phyloP scores from a whole-genome alignment of 192 early-diverging fungal species.

The Backusella liffmaniae region DNA sequence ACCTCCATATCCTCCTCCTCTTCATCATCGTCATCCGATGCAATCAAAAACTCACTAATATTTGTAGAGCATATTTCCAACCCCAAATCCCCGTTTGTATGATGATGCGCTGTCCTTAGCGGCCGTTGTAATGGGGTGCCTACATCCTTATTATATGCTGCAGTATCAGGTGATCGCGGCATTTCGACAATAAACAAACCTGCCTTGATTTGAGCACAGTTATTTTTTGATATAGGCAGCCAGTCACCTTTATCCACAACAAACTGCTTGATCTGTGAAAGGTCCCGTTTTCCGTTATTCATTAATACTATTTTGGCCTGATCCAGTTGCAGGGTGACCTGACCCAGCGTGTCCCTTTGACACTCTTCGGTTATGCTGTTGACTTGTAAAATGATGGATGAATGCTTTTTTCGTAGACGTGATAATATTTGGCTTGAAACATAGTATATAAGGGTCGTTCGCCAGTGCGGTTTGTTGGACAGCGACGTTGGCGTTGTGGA shows the following conservation, averaged over 20 bases:
- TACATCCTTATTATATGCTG: not conserved
- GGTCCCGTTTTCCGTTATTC: slow-evolving; percentile 23
- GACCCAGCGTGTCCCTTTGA: not conserved
- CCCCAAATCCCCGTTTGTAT: not conserved
- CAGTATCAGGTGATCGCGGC: slow-evolving; percentile 14
- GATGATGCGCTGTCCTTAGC: not conserved
- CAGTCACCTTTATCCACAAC: slow-evolving; percentile 34
- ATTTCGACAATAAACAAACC: slow-evolving; percentile 31
- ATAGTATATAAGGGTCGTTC: slow-evolving; percentile 26
- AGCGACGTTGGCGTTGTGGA: slow-evolving; percentile 6
- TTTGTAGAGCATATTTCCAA: slow-evolving; percentile 6
- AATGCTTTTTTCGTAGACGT: slow-evolving; percentile 11
- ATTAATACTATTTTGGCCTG: slow-evolving; percentile 24
- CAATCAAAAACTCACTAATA: not conserved
- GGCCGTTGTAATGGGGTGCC: slow-evolving; percentile 15
- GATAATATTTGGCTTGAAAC: slow-evolving; percentile 26
- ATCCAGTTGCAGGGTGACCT: not conserved
- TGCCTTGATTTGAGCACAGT: slow-evolving; percentile 13
- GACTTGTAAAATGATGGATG: slow-evolving; percentile 16
- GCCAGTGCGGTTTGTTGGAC: slow-evolving; percentile 16
- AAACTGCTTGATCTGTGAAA: slow-evolving; percentile 23
- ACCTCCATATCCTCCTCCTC: not conserved
- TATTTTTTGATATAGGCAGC: not conserved
- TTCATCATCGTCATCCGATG: not conserved
- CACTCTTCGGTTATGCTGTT: slow-evolving; percentile 1